phyloP scores from a whole-genome alignment of 108 stramenopile species.

The Epithemia pelagica region DNA sequence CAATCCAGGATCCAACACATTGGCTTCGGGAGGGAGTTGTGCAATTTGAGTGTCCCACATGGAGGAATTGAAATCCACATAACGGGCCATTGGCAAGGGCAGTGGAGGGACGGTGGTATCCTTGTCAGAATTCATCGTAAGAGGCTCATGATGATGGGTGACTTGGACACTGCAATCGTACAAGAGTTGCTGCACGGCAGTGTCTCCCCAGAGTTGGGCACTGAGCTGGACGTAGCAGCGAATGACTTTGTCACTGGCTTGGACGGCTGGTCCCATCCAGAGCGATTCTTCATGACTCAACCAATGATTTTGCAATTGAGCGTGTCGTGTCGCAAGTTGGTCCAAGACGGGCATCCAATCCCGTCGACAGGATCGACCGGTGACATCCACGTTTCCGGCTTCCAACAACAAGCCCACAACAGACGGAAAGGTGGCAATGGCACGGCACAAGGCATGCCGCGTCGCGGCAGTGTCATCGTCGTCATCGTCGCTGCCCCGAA shows the following conservation, averaged over 20 bases:
- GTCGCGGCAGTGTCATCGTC: constrained; percentile 12
- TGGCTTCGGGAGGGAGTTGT: constrained; percentile 69
- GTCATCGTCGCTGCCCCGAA: constrained; percentile 15
- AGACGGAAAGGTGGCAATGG: constrained; percentile 34
- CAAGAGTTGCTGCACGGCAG: constrained; percentile 18
- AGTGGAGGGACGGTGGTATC: constrained; percentile 8
- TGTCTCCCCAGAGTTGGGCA: constrained; percentile 37
- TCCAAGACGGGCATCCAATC: constrained; percentile 49
- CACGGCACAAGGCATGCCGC: constrained; percentile 21
- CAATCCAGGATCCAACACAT: constrained; percentile 60
- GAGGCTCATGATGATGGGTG: constrained; percentile 16
- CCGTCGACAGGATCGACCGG: constrained; percentile 29
- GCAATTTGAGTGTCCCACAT: constrained; percentile 61
- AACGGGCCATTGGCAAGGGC: constrained; percentile 50
- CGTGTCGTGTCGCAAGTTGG: constrained; percentile 1
- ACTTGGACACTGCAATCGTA: too few relatives aligned
- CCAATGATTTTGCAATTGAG: constrained; percentile 1
- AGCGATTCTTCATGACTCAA: constrained; percentile 6
- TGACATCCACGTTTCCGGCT: constrained; percentile 36
- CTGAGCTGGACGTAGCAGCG: constrained; percentile 42
- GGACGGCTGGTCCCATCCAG: constrained; percentile 6
- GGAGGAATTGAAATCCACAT: constrained; percentile 45
- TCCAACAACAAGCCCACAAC: constrained; percentile 29
- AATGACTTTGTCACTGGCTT: constrained; percentile 25
- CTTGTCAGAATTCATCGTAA: constrained; percentile 8